Conservation (phyloP, 768 basidiomycete genomes). For the Tephrocybe sp. region DNA sequence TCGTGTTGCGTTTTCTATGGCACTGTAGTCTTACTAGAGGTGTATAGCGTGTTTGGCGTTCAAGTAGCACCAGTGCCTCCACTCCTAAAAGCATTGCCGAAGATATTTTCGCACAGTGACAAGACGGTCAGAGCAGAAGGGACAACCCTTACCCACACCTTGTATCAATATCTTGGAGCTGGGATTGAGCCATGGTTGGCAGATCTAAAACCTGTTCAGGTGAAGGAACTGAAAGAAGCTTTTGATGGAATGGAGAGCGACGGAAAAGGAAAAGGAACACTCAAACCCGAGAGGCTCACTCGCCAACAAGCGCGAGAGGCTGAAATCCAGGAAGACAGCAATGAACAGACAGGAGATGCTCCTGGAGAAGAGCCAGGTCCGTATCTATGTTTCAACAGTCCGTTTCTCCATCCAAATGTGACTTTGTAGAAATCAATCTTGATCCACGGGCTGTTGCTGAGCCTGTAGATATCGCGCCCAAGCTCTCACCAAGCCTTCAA, state of each 20-base stretch:
- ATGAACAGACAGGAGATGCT: constrained; percentile 28
- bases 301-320: constrained; percentile 72
- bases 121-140: constrained; percentile 96
- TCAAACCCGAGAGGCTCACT: constrained; percentile 80
- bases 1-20: not conserved
- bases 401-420: constrained; percentile 9
- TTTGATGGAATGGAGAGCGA: constrained; percentile 83
- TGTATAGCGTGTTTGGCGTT: constrained; percentile 70
- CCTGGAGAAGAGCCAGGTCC: constrained; percentile 40
- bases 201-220: constrained; percentile 95
- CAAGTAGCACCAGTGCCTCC: constrained; percentile 72
- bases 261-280: constrained; percentile 79
- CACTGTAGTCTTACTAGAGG: not conserved
- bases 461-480: constrained; percentile 72
- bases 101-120: constrained; percentile 93
- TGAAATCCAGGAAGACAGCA: constrained; percentile 39
- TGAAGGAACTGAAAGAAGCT: constrained; percentile 90
- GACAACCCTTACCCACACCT: constrained; percentile 60
- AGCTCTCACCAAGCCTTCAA: constrained; percentile 74
- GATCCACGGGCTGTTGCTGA: constrained; percentile 84
- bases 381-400: constrained; percentile 13
- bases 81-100: constrained; percentile 84
- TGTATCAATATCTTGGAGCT: constrained; percentile 86
- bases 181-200: constrained; percentile 81
- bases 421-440: constrained; percentile 43